Conservation (phyloP, 345 rosid genomes). For the Populus simonii region DNA sequence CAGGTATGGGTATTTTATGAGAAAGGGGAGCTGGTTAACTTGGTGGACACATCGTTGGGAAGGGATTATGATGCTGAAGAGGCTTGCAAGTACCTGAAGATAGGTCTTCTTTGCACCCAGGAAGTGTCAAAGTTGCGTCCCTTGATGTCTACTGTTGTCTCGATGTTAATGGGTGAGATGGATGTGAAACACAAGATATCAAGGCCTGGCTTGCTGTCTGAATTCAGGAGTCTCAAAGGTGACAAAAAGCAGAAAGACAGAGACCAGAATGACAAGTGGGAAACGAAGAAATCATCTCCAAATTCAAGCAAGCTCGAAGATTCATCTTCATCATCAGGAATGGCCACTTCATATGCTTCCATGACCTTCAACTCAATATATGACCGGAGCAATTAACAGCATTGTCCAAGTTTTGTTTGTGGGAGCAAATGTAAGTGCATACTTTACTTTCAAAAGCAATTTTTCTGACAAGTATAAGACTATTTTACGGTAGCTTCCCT, state of each 20-base stretch:
- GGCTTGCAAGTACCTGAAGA: conserved; percentile 45
- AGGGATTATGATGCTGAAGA: conserved; percentile 40
- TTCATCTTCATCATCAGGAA: conserved; percentile 34
- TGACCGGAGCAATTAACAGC: conserved; percentile 36
- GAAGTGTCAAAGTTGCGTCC: conserved; percentile 57
- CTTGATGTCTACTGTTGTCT: conserved; percentile 42
- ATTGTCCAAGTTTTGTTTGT: not conserved
- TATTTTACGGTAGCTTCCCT: not conserved
- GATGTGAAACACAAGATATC: conserved; percentile 36
- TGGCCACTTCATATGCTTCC: conserved; percentile 41
- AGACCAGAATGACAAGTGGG: conserved; percentile 9
- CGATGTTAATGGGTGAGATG: conserved; percentile 48
- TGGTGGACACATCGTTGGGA: conserved; percentile 37
- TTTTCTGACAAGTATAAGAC: not conserved
- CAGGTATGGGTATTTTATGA: conserved; percentile 51
- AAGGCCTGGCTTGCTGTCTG: conserved; percentile 49
- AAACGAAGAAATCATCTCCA: conserved; percentile 7
- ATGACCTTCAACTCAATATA: conserved; percentile 65
- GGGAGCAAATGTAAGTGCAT: not conserved
- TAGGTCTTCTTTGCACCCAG: conserved; percentile 67
- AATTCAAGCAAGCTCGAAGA: conserved; percentile 13
- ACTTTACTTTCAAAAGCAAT: not conserved
- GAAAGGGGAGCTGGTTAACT: conserved; percentile 26
- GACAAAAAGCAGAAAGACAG: not conserved
- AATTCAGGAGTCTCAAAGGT: conserved; percentile 27